These are phyloP conservation scores for Kluyveromyces lactis DNA, from an alignment of 805 yeast genomes.

Conservation along the genomic window DNA sequence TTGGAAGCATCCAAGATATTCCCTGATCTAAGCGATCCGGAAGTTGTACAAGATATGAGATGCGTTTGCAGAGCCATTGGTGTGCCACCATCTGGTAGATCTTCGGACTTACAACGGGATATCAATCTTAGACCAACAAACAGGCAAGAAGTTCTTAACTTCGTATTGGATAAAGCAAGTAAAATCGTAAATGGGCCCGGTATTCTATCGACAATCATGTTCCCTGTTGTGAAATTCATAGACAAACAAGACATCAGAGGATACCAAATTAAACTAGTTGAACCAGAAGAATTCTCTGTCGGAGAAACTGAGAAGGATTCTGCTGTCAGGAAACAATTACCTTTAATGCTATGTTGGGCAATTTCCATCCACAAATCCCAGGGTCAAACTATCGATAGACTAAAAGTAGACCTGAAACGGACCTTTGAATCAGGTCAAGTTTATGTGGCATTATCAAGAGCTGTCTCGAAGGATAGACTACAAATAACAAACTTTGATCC, in stretches of 20 bases:
- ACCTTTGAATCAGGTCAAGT: slow-evolving; percentile 79
- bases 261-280: slow-evolving; percentile 28
- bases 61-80: slow-evolving; percentile 29
- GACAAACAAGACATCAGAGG: slow-evolving; percentile 12
- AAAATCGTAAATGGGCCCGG: slow-evolving; percentile 1
- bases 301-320: slow-evolving; percentile 29
- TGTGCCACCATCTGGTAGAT: slow-evolving; percentile 11
- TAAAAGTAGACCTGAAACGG: slow-evolving; percentile 57
- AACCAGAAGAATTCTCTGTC: slow-evolving; percentile 32
- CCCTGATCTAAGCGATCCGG: slow-evolving; percentile 19
- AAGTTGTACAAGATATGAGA: slow-evolving; percentile 24
- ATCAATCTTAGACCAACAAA: slow-evolving; percentile 16
- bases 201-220: slow-evolving; percentile 11
- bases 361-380: slow-evolving; percentile 78
- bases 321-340: slow-evolving; percentile 48
- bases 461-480: slow-evolving; percentile 54
- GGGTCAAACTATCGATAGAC: slow-evolving; percentile 70
- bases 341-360: slow-evolving; percentile 73
- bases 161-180: slow-evolving; percentile 12
- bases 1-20: slow-evolving; percentile 18
- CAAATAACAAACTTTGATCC: slow-evolving; percentile 62
- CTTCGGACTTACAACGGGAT: slow-evolving; percentile 22
- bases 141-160: slow-evolving; percentile 12
- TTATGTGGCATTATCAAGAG: slow-evolving; percentile 76
- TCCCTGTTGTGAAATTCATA: slow-evolving; percentile 31